Base-by-base conservation (phyloP, 2,329 filamentous ascomycete species). In the Ceratocystis lukuohia region DNA sequence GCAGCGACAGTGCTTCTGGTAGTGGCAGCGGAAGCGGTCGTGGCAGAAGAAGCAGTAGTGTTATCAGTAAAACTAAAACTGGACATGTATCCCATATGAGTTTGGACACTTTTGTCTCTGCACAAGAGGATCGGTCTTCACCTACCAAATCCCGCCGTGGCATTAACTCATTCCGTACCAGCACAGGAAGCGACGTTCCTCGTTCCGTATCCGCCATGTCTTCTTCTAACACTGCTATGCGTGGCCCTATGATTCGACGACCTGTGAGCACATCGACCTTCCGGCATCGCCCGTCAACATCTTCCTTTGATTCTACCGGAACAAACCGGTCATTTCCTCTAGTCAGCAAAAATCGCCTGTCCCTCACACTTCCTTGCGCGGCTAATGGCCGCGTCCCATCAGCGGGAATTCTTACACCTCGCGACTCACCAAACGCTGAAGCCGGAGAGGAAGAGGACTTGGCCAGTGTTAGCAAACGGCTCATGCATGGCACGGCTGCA, bases 281-380 rank as follows among this genome's bases (percentile, higher is more conserved):
- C 50, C 71, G 73, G 1, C 82, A 85, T 70, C 81, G 82, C 1
- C 81, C 83, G 5, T 84, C 83, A 0, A 73, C 81, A 25, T 81
- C 82, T 3, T 84, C 82, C 0, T 77, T 84, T 67, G 80, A 81
- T 59, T 86, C 83, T 0, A 79, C 77, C 0, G 82, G 82, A 17
- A 86, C 84, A 1, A 82, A 79, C 63, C 77, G 84, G 70, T 86
- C 82, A 71, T 87, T 87, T 69, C 84, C 84, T 0, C 76, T 87
- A 4, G 79, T 86, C 53, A 67, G 61, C 56, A 82, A 78, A 70
- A 71, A 78, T 17, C 80, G 77, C 69, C 72, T 76, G 7, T 78
- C 76, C 62, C 61, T 66, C 5, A 64, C 48, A n/a, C 37, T 61
- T 37, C 66, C 66, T 56, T 53, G 48, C 10, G 48, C 48, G 17